Base-by-base conservation (phyloP, 306 rosid genomes). In the Astragalus glycyphyllos region DNA sequence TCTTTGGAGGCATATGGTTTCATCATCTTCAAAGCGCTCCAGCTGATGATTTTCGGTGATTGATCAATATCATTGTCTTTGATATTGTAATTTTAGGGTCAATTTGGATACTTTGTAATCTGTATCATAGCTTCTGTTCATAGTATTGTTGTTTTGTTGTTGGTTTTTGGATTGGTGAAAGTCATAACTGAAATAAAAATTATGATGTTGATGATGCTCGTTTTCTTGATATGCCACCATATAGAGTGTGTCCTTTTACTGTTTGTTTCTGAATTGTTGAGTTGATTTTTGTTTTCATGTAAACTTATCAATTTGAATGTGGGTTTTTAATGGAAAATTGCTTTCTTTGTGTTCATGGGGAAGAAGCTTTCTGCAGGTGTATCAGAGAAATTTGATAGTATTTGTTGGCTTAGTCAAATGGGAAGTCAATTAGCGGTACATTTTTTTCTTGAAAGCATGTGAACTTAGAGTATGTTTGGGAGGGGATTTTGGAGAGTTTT, bases 1-100 rank as follows among this genome's bases (percentile, higher is more conserved):
- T 63, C 88, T 93, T 38, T 93, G 98, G 98, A 93, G 87, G 85
- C 78, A 90, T 45, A 72, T 90, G 86, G 84, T 82, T 11, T 77
- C 95, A 0, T 48, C 86, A 35, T 48, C 88, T 14, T 46, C 88
- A 8, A 87, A 88, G 77, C 62, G 48, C 32, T 76, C 90, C 3
- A 81, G 75, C 69, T 90, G 88, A 67, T 83, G 84, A 41, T 79
- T n/a, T 70, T 38, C 62, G 70, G 29, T 41, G 29, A 15, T 77
- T 71, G 53, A 31, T 38, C 35, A 14, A 58, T 63, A 23, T 48
- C 23, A 29, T 42, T 12, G 44, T 8, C 48, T 78, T 60, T 69
- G 60, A 69, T 63, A 16, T 62, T 80, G 81, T 76, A 48, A 68
- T 62, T 49, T 42, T 69, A 20, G 73, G 38, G 51, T 35, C 55